These are phyloP conservation scores for Sapria himalayana DNA, from an alignment of 345 rosid genomes.

Conservation along the genomic window DNA sequence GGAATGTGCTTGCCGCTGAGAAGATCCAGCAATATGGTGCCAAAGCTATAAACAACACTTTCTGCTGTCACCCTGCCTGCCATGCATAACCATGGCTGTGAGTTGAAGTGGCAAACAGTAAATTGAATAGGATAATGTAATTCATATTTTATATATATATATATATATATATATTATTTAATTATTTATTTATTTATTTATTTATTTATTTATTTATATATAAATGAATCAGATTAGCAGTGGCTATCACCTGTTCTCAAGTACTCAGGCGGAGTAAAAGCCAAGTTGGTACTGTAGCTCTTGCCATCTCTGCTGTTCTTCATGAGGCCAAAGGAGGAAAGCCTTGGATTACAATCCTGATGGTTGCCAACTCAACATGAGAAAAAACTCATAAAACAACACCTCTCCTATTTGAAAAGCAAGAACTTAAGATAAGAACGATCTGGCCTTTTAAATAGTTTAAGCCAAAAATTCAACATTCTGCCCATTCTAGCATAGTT, in stretches of 20 bases:
- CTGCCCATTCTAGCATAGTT: too few relatives aligned
- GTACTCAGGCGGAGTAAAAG: conserved; percentile 97
- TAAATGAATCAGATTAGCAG: too few relatives aligned
- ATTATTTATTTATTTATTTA: too few relatives aligned
- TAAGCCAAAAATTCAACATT: too few relatives aligned
- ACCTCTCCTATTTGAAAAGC: not conserved
- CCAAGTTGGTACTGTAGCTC: conserved; percentile 87
- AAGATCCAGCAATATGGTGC: conserved; percentile 85
- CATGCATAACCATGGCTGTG: conserved; percentile 1
- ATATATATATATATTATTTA: too few relatives aligned
- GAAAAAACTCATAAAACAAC: not conserved
- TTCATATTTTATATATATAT: too few relatives aligned
- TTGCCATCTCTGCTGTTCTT: conserved; percentile 90
- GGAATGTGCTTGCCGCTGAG: conserved; percentile 96
- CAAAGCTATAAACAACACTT: conserved; percentile 93
- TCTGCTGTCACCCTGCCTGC: conserved; percentile 84
- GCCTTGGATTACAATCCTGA: conserved; percentile 86
- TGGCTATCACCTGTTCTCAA: conserved; percentile 44
- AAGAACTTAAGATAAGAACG: not conserved
- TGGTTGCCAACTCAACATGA: conserved; percentile 6
- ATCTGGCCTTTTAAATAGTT: too few relatives aligned
- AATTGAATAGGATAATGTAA: not conserved
- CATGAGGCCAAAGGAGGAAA: conserved; percentile 90
- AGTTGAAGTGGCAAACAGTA: conserved; percentile 1
- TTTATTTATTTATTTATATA: too few relatives aligned